Conservation (phyloP, 2,329 filamentous ascomycete genomes). For the Cladorrhinum sp. region DNA sequence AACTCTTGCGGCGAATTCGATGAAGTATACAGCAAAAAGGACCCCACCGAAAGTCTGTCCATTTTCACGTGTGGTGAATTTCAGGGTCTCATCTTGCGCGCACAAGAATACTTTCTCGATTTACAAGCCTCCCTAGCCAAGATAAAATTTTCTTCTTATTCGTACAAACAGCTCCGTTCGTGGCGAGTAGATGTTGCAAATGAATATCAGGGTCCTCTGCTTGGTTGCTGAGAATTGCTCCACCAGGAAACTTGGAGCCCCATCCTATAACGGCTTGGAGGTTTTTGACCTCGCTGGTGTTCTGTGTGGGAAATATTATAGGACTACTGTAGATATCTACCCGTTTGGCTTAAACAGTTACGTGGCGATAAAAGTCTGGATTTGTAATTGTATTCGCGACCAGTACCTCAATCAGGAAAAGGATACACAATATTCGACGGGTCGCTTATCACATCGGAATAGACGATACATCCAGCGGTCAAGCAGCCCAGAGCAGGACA, state of each 20-base stretch:
- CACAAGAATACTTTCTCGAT: not conserved
- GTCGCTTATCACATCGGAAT: not conserved
- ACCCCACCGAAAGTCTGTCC: not conserved
- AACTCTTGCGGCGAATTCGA: not conserved
- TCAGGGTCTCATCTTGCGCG: too few relatives aligned
- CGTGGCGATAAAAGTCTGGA: constrained; percentile 1
- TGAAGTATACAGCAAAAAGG: not conserved
- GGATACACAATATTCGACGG: not conserved
- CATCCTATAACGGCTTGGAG: not conserved
- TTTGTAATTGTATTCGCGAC: not conserved
- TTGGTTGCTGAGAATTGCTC: not conserved
- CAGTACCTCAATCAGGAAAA: not conserved
- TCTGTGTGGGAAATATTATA: not conserved
- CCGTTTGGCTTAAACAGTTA: too few relatives aligned
- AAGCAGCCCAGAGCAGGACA: not conserved
- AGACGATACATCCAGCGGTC: not conserved
- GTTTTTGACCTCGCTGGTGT: not conserved
- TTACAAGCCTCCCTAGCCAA: not conserved
- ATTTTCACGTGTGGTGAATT: not conserved
- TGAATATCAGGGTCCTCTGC: not conserved
- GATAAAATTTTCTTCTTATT: too few relatives aligned
- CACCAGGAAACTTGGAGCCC: not conserved
- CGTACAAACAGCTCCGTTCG: too few relatives aligned
- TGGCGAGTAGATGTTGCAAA: too few relatives aligned
- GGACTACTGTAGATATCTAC: too few relatives aligned